These are phyloP conservation scores for Hemileccinum rubropunctum DNA, from an alignment of 768 basidiomycete genomes.

Conservation along the genomic window DNA sequence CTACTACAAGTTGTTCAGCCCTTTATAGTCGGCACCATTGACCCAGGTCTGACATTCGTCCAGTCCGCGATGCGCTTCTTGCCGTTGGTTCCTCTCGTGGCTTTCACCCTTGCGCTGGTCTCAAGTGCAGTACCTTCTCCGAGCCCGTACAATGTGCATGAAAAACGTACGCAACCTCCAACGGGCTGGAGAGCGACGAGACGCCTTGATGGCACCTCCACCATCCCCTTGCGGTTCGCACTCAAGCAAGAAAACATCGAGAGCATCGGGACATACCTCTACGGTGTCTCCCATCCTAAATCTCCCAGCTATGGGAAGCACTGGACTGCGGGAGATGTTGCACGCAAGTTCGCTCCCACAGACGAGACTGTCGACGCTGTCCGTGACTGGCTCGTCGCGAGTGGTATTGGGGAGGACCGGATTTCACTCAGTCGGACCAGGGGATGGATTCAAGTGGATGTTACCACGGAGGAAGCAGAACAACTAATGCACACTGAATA, in stretches of 20 bases:
- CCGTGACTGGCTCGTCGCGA: slow-evolving; percentile 24
- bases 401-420: slow-evolving; percentile 21
- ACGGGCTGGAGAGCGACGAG: slow-evolving; percentile 36
- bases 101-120: slow-evolving; percentile 11
- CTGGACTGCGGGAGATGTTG: slow-evolving; percentile 27
- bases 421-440: slow-evolving; percentile 14
- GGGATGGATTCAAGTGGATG: slow-evolving; percentile 26
- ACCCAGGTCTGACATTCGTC: no score
- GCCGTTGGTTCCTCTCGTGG: background rate
- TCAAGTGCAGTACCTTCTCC: slow-evolving; percentile 14
- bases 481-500: slow-evolving; percentile 23
- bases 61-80: slow-evolving; percentile 7
- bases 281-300: slow-evolving; percentile 2
- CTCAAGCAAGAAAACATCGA: slow-evolving; percentile 31
- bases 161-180: slow-evolving; percentile 37
- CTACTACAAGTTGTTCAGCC: no score
- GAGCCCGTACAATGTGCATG: slow-evolving; percentile 35
- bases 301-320: slow-evolving; percentile 28
- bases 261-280: slow-evolving; percentile 20
- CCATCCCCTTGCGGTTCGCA: slow-evolving; percentile 29
- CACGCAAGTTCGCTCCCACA: slow-evolving; percentile 24
- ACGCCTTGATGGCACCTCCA: slow-evolving; percentile 32
- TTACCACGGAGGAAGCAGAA: slow-evolving; percentile 25
- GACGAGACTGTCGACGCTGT: slow-evolving; percentile 22
- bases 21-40: no score